Evolutionary conservation across 2,329 filamentous ascomycete genomes (phyloP).

Genomic region (Claviceps purpurea): DNA sequence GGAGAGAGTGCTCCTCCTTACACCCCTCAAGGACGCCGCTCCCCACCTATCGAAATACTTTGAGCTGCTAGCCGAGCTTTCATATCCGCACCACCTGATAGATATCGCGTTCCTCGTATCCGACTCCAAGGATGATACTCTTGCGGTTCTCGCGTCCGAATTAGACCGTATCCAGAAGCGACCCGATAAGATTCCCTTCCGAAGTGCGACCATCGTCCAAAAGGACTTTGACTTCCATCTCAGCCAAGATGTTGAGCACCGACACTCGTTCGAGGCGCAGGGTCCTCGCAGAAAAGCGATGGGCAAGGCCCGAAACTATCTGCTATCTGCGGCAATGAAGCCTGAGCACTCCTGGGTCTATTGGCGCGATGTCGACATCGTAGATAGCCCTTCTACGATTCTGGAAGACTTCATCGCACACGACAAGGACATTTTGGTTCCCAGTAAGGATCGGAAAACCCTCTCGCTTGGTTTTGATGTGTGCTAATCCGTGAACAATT

Average conservation of each 20-base stretch:
- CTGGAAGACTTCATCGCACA: slow-evolving; percentile 93
- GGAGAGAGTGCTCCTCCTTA: slow-evolving; percentile 83
- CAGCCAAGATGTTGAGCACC: slow-evolving; percentile 68
- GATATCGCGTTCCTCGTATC: slow-evolving; percentile 91
- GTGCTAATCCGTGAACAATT: slow-evolving; percentile 14
- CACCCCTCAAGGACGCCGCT: slow-evolving; percentile 81
- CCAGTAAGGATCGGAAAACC: slow-evolving; percentile 52
- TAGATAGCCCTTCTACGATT: slow-evolving; percentile 75
- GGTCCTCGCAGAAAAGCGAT: slow-evolving; percentile 82
- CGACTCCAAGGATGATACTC: slow-evolving; percentile 81
- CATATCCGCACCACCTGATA: slow-evolving; percentile 90
- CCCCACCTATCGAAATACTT: slow-evolving; percentile 79
- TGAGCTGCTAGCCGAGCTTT: slow-evolving; percentile 76
- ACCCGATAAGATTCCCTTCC: slow-evolving; percentile 69
- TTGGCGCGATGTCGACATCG: slow-evolving; percentile 95
- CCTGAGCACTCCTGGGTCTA: slow-evolving; percentile 97
- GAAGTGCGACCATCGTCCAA: slow-evolving; percentile 70
- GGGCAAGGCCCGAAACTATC: slow-evolving; percentile 82
- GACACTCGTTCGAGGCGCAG: slow-evolving; percentile 78
- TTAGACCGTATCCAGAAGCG: slow-evolving; percentile 77
- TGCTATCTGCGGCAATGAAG: slow-evolving; percentile 72
- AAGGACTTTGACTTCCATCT: slow-evolving; percentile 75
- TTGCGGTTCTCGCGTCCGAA: slow-evolving; percentile 74
- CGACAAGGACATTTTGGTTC: slow-evolving; percentile 83
- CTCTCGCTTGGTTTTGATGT: background rate